phyloP scores from a whole-genome alignment of 2,329 filamentous ascomycete genomes.

The Parastagonospora nodorum region DNA sequence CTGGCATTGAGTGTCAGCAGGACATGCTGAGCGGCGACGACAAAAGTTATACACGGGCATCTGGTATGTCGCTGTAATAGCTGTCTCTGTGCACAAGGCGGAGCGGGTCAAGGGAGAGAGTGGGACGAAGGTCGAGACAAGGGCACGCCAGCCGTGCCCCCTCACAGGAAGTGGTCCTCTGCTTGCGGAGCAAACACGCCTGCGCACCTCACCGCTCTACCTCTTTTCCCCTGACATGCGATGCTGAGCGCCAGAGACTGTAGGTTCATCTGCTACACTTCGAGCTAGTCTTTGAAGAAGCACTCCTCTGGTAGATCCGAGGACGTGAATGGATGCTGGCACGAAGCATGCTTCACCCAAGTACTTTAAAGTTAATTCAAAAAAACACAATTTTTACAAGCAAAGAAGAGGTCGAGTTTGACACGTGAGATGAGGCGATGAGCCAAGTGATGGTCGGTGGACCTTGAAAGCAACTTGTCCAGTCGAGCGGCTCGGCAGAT shows the following conservation, averaged over 20 bases:
- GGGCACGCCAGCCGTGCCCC: constrained; percentile 37
- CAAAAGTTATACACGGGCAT: constrained; percentile 46
- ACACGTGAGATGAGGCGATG: no score
- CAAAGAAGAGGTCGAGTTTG: not conserved
- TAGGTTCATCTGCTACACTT: constrained; percentile 63
- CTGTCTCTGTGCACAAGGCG: constrained; percentile 31
- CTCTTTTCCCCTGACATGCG: constrained; percentile 21
- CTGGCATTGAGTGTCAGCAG: constrained; percentile 48
- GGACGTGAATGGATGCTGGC: constrained; percentile 59
- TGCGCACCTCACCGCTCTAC: constrained; percentile 45
- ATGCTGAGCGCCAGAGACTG: constrained; percentile 31
- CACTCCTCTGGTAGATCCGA: constrained; percentile 38
- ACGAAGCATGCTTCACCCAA: constrained; percentile 50
- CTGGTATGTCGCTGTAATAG: constrained; percentile 46
- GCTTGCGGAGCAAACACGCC: constrained; percentile 45
- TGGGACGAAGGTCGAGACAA: constrained; percentile 30
- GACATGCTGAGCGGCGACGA: constrained; percentile 44
- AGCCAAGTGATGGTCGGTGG: no score
- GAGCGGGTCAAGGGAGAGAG: constrained; percentile 4
- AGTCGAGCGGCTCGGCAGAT: no score
- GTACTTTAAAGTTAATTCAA: constrained; percentile 45
- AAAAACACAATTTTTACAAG: constrained; percentile 29
- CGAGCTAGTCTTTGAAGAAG: constrained; percentile 51
- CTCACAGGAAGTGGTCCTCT: constrained; percentile 42
- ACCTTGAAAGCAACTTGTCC: no score